Base-by-base conservation (phyloP, 192 early-diverging fungal species). In the Coemansia sp. region DNA sequence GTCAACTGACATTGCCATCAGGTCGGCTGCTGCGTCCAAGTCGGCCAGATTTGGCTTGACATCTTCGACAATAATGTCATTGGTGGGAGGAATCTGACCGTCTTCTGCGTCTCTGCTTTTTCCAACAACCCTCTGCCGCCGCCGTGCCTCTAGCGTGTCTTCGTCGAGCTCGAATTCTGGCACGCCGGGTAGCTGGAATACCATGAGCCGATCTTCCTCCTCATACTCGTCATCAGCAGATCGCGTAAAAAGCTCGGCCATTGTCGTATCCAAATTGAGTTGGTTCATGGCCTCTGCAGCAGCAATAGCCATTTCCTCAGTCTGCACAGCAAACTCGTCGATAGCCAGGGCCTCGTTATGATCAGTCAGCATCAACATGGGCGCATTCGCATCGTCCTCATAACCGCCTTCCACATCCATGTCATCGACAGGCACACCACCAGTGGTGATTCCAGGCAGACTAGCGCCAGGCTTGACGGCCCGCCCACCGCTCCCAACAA, bases 151-250 rank as follows among this genome's bases (percentile, higher is more conserved):
- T 3, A 72, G 15, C 8, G 55, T 55, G 26, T 66, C 58, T 22
- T 76, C 64, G 8, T 63, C 39, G 27, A 85, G 35, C 40, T 60
- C 78, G 56, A 82, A 82, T 14, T 42, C 60, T 0, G 70, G 70
- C 0, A 72, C 6, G 2, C 26, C 44, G 4, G 75, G 75, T 0
- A 78, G 36, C 48, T 78, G 75, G 26, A 71, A 58, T 15, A 78
- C 70, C 57, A 78, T 10, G 12, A 68, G 53, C 15, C 38, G 48
- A 7, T 66, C 68, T 2, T 76, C 58, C 11, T 66, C 68, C 2
- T 76, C 58, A 48, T 29, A 39, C 3, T 35, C 14, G 2, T 43
- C 60, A 1, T 24, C 58, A 14, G 22, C 6, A 24, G 22, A 34
- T 19, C 21, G 38, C 8, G 54, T 40, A 22, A 78, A 58, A 17